Base-by-base conservation (phyloP, 345 rosid genomes). In the Pistacia integerrima region DNA sequence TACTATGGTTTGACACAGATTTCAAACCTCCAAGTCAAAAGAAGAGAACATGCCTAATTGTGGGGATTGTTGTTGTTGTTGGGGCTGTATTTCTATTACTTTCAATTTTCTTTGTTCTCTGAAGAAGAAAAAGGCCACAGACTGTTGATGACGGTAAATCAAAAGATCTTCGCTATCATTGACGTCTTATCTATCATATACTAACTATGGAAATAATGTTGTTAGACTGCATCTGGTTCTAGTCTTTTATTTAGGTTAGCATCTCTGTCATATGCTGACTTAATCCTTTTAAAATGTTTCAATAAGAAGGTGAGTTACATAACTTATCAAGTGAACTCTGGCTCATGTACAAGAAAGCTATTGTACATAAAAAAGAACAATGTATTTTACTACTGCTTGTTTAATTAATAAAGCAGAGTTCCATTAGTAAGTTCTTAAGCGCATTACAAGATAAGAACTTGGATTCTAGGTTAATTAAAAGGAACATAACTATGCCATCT, bases 11-110 rank as follows among this genome's bases (percentile, higher is more conserved):
- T 25, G 25, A 25, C 25, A 25, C 54, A 25, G 93, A 25, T 25
- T 25, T 25, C 25, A 25, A 25, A 41, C 75, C 86, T 57, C 92
- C 93, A 28, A 71, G 33, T 60, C 74, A 82, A 69, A 88, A 83
- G 76, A 70, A 74, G 64, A 80, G 73, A 13, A 83, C 88, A 6
- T 87, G 93, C 44, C 59, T 86, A 49, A 82, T 89, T 72, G 87
- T 85, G n/a, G 93, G 25, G 25, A 25, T 25, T 25, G 25, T 25
- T 25, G 25, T 25, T 25, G 25, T 25, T 25, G 25, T 25, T 25
- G 25, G 25, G 25, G 1, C 0, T 25, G 25, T 25, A 25, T 25
- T 25, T 25, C 25, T 25, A 25, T 25, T 25, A 25, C 25, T 25
- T 25, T 0, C 25, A 25, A 25, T 25, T 25, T 25, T 91, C 25